Conservation (phyloP, 495 filamentous ascomycete species). For the Xeromyces bisporus region DNA sequence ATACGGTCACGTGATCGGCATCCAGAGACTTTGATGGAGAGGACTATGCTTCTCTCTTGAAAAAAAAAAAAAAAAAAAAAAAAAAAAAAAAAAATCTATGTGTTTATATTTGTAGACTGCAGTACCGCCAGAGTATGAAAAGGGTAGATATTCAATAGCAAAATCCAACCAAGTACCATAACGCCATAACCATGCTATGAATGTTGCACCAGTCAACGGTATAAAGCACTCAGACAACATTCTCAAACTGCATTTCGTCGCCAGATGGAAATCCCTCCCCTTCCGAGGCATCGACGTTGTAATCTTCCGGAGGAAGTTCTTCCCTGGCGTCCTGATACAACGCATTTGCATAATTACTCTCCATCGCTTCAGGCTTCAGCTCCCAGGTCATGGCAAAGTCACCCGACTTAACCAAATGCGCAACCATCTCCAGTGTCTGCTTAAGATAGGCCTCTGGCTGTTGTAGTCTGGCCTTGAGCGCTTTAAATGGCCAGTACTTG, state of each 20-base stretch:
- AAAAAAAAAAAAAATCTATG: no score
- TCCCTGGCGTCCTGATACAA: constrained; percentile 25
- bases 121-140: no score
- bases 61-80: background rate
- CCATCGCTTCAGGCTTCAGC: constrained; percentile 53
- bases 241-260: constrained; percentile 64
- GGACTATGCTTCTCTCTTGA: no score
- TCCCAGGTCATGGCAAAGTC: constrained; percentile 71
- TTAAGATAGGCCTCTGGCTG: constrained; percentile 91
- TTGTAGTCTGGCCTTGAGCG: constrained; percentile 48
- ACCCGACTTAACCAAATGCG: constrained; percentile 61
- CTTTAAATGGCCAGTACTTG: constrained; percentile 79
- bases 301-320: constrained; percentile 30
- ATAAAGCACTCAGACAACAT: constrained; percentile 40
- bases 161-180: no score
- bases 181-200: no score
- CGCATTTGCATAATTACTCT: constrained; percentile 33
- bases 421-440: constrained; percentile 66
- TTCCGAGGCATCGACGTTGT: constrained; percentile 25
- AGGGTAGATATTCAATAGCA: no score
- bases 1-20: no score
- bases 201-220: no score
- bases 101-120: no score
- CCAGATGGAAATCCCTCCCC: constrained; percentile 39
- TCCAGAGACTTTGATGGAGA: no score